Evolutionary conservation across 495 filamentous ascomycete species (phyloP).

Genomic region (Trichoderma gamsii): DNA sequence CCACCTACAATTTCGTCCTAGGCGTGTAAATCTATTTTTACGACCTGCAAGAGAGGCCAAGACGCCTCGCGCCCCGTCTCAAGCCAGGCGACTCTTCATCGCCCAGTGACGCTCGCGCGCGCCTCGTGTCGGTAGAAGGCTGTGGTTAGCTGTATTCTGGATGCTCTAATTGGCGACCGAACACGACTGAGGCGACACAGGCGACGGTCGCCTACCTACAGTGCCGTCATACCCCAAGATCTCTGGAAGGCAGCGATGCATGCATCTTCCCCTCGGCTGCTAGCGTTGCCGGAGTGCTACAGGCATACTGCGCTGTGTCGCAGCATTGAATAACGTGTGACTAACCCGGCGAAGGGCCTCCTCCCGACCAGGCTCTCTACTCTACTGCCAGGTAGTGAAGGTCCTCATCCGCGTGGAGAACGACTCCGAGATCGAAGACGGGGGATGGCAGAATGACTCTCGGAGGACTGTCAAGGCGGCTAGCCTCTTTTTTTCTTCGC

Average conservation of each 20-base stretch:
- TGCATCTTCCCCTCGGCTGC: not conserved
- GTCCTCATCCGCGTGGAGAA: not conserved
- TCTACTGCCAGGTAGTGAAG: not conserved
- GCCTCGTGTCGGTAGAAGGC: slow-evolving; percentile 1
- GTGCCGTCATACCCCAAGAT: not conserved
- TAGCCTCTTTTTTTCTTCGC: not conserved
- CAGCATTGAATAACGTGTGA: not conserved
- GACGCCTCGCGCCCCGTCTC: not conserved
- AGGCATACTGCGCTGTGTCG: no score
- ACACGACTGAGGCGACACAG: not conserved
- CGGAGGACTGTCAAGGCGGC: not conserved
- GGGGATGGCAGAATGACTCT: not conserved
- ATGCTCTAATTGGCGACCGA: not conserved
- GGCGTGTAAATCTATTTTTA: not conserved
- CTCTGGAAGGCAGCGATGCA: not conserved
- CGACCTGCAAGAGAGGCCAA: not conserved
- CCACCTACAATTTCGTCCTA: not conserved
- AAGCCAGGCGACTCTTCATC: not conserved
- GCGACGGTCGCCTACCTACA: not conserved
- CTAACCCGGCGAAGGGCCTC: not conserved
- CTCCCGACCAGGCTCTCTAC: not conserved
- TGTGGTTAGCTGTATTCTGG: not conserved
- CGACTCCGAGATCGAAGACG: not conserved
- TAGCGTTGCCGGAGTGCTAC: slow-evolving; percentile 2
- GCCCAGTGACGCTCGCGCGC: not conserved